Conservation (phyloP, 805 yeast genomes). For the Grigorovia jiainica region DNA sequence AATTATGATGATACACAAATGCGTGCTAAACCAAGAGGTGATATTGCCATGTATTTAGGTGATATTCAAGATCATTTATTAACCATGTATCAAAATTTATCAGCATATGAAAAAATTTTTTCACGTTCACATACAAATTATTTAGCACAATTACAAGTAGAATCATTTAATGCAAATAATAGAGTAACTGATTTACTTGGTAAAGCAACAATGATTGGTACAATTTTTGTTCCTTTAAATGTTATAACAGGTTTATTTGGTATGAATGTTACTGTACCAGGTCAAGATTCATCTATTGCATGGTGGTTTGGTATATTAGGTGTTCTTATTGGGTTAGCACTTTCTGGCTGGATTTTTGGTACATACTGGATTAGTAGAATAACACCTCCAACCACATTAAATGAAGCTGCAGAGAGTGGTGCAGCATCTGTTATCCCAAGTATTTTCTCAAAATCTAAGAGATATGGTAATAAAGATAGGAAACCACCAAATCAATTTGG, state of each 20-base stretch:
- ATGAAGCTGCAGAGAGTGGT: conserved; percentile 28
- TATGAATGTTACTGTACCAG: conserved; percentile 90
- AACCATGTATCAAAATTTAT: conserved; percentile 87
- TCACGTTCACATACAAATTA: conserved; percentile 88
- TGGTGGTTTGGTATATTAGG: conserved; percentile 70
- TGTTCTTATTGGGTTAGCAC: conserved; percentile 35
- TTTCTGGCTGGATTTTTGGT: conserved; percentile 33
- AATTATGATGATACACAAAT: background rate
- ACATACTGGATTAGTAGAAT: conserved; percentile 31
- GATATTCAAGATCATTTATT: conserved; percentile 96
- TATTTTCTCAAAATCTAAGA: conserved; percentile 13
- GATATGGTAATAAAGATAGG: conserved; percentile 1
- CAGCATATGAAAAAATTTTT: conserved; percentile 87
- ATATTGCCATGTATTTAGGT: conserved; percentile 83
- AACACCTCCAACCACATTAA: conserved; percentile 25
- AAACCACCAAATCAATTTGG: background rate
- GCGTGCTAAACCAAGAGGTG: conserved; percentile 56
- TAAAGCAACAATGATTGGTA: conserved; percentile 83
- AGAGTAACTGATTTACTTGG: conserved; percentile 81
- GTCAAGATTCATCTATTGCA: conserved; percentile 37
- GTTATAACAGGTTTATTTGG: conserved; percentile 88
- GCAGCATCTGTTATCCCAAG: conserved; percentile 28
- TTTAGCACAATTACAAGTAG: conserved; percentile 88
- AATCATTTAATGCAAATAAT: conserved; percentile 77
- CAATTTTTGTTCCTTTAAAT: conserved; percentile 82